Percentiles rank a stretch among this genome's conserved stretches.
Conservation (phyloP, 2,329 filamentous ascomycete genomes). For the Biscogniauxia marginata region DNA sequence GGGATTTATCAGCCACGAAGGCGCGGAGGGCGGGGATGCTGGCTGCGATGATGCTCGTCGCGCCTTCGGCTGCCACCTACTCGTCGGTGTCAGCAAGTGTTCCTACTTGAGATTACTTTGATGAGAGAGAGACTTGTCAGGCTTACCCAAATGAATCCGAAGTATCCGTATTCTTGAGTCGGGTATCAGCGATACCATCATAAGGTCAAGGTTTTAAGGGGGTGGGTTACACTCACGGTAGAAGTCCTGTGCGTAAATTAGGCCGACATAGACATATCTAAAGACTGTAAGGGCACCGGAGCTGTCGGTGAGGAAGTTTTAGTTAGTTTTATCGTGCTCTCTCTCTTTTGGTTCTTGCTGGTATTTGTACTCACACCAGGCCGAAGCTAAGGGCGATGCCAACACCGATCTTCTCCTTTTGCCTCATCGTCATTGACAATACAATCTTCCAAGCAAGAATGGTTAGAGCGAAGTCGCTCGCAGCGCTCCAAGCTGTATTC, state of each 20-base stretch:
- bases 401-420: conserved; percentile 6
- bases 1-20: neutral
- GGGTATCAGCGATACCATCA: neutral
- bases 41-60: conserved; percentile 6
- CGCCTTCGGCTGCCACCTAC: conserved; percentile 6
- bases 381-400: conserved; percentile 8
- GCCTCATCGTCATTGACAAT: conserved; percentile 6
- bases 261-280: conserved; percentile 4
- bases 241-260: conserved; percentile 4
- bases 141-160: conserved; percentile 4
- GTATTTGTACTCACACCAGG: neutral
- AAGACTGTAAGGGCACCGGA: conserved; percentile 8
- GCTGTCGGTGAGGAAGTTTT: neutral
- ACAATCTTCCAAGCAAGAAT: conserved; percentile 7
- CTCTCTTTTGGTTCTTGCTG: neutral
- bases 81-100: neutral
- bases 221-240: neutral
- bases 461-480: conserved; percentile 7
- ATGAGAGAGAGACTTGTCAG: too few relatives aligned
- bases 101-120: too few relatives aligned
- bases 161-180: conserved; percentile 3
- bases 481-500: conserved; percentile 4
- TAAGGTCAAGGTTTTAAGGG: neutral
- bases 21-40: conserved; percentile 7
- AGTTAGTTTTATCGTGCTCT: neutral